A percentile compares a stretch with the other conserved stretches of the same genome.
Conservation (phyloP, 805 yeast genomes). For the Starmerella khaoyaiensis region DNA sequence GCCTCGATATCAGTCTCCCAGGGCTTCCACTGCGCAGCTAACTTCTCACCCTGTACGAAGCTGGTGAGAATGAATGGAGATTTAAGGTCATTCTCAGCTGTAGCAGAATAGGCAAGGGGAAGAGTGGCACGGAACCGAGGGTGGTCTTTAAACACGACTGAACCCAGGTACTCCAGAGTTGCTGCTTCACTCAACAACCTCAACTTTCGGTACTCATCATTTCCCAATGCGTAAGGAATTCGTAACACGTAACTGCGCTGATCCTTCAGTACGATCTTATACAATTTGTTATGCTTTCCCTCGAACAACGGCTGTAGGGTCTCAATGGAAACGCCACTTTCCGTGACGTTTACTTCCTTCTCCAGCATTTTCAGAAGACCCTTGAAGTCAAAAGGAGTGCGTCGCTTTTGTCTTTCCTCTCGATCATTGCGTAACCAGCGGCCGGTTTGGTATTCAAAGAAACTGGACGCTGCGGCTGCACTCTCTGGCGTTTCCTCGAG, state of each 20-base stretch:
- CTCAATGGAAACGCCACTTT: constrained; percentile 37
- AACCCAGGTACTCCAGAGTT: constrained; percentile 65
- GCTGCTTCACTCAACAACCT: constrained; percentile 85
- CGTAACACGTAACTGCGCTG: constrained; percentile 58
- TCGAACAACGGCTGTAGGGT: constrained; percentile 78
- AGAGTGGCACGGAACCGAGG: constrained; percentile 29
- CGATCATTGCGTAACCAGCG: constrained; percentile 79
- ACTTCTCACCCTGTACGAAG: constrained; percentile 58
- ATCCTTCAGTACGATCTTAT: constrained; percentile 53
- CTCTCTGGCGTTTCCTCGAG: constrained; percentile 10
- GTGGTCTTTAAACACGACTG: constrained; percentile 35
- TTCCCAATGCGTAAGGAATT: constrained; percentile 73
- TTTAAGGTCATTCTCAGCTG: constrained; percentile 49
- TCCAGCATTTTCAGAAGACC: constrained; percentile 42
- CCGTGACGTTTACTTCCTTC: constrained; percentile 23
- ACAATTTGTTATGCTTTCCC: constrained; percentile 86
- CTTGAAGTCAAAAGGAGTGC: constrained; percentile 66
- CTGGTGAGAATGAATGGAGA: constrained; percentile 76
- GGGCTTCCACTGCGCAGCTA: constrained; percentile 90
- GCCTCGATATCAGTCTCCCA: constrained; percentile 43
- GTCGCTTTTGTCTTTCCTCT: constrained; percentile 58
- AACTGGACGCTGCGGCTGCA: constrained; percentile 27
- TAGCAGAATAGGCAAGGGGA: constrained; percentile 45
- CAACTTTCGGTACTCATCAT: constrained; percentile 39
- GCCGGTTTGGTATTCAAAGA: constrained; percentile 90